phyloP scores from a whole-genome alignment of 202 grass and related monocot genomes.

The Schoenoplectus tabernaemontani region DNA sequence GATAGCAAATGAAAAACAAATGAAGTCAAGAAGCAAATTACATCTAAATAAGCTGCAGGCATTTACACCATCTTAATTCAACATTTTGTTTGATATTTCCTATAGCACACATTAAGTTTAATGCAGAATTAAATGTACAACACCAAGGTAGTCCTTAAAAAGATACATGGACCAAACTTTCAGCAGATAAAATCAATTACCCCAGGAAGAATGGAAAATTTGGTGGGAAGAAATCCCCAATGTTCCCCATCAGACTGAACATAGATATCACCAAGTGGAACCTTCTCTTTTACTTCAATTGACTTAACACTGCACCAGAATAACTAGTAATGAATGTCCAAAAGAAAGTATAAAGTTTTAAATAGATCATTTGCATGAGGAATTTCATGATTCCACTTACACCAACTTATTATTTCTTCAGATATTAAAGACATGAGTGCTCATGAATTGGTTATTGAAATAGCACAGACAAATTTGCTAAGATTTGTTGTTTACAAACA shows the following conservation, averaged over 20 bases:
- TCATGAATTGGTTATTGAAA: not conserved
- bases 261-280: slow-evolving; percentile 39
- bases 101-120: slow-evolving; percentile 2
- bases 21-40: not conserved
- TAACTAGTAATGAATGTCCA: not conserved
- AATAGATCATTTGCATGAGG: not conserved
- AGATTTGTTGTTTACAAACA: not conserved
- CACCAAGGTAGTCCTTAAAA: not conserved
- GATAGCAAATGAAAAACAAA: not conserved
- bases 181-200: slow-evolving; percentile 76
- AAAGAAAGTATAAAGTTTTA: not conserved
- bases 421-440: not conserved
- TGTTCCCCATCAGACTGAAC: slow-evolving; percentile 89
- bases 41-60: not conserved
- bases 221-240: slow-evolving; percentile 71
- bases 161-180: not conserved
- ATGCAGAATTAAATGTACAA: not conserved
- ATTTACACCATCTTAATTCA: not conserved
- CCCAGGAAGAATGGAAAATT: slow-evolving; percentile 58
- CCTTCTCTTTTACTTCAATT: slow-evolving; percentile 69
- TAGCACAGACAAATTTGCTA: not conserved
- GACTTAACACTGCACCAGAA: slow-evolving; percentile 50
- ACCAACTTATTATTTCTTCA: not conserved
- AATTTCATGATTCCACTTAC: not conserved
- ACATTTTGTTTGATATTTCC: not conserved